Evolutionary conservation across 179 eudicot genomes (phyloP).

Genomic region (Silene vulgaris): DNA sequence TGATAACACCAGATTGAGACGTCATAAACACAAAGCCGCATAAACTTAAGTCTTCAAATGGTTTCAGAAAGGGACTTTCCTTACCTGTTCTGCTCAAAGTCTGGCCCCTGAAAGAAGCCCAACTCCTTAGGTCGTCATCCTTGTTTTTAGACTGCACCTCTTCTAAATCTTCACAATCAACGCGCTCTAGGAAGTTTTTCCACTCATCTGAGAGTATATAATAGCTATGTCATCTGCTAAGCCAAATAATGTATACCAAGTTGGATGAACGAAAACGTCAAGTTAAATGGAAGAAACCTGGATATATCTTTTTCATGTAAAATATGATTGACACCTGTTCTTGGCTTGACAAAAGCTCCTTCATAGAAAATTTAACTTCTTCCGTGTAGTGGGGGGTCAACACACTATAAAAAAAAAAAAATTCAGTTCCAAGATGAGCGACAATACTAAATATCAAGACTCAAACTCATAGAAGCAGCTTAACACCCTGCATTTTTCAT

Average conservation of each 20-base stretch:
- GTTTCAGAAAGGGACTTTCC: slow-evolving; percentile 5
- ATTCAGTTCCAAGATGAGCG: background rate
- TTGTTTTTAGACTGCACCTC: slow-evolving; percentile 31
- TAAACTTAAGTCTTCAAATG: background rate
- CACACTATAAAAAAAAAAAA: slow-evolving; percentile 49
- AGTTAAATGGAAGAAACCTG: slow-evolving; percentile 46
- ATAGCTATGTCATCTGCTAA: slow-evolving; percentile 18
- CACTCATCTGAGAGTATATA: slow-evolving; percentile 60
- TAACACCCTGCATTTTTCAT: background rate
- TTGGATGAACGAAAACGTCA: background rate
- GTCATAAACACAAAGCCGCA: slow-evolving; percentile 1
- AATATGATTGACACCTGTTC: slow-evolving; percentile 72
- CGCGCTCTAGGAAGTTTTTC: slow-evolving; percentile 84
- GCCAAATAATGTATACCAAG: background rate
- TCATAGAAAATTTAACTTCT: slow-evolving; percentile 72
- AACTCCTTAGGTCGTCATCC: slow-evolving; percentile 66
- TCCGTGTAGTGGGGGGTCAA: slow-evolving; percentile 85
- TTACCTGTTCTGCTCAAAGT: slow-evolving; percentile 86
- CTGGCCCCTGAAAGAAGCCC: slow-evolving; percentile 94
- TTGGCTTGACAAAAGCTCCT: slow-evolving; percentile 70
- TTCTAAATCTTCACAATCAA: slow-evolving; percentile 44
- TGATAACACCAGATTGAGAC: slow-evolving; percentile 31
- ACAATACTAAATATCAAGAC: background rate
- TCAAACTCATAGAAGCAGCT: background rate
- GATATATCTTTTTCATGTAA: slow-evolving; percentile 88